A percentile compares a stretch with the other conserved stretches of the same genome.
phyloP scores from a whole-genome alignment of 768 basidiomycete species.

The Lactarius hengduanensis region DNA sequence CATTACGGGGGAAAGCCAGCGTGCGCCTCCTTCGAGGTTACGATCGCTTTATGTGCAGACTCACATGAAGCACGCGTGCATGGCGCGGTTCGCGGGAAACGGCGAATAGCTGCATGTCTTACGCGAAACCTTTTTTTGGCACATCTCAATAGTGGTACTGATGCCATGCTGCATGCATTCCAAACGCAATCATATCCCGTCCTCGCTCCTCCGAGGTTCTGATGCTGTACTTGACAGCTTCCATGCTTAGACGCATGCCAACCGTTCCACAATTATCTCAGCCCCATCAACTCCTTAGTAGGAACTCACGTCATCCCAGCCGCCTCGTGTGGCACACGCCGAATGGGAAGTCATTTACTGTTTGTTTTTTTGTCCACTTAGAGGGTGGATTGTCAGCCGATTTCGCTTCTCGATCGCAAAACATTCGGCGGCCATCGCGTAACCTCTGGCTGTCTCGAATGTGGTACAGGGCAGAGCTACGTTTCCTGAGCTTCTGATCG shows the following conservation, averaged over 20 bases:
- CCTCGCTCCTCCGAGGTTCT: constrained; percentile 11
- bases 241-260: constrained; percentile 13
- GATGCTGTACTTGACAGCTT: constrained; percentile 12
- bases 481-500: constrained; percentile 19
- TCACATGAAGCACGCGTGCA: constrained; percentile 20
- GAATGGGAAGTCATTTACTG: constrained; percentile 14
- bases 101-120: constrained; percentile 21
- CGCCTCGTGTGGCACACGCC: constrained; percentile 30
- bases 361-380: constrained; percentile 11
- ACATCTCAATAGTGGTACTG: constrained; percentile 3
- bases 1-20: constrained; percentile 23
- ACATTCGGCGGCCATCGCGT: constrained; percentile 10
- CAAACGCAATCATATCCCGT: constrained; percentile 20
- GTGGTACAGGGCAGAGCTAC: constrained; percentile 23
- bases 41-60: constrained; percentile 25
- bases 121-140: constrained; percentile 18
- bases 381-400: constrained; percentile 9
- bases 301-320: constrained; percentile 17
- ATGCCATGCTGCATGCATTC: constrained; percentile 19
- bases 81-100: constrained; percentile 18
- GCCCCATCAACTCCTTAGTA: constrained; percentile 16
- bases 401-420: constrained; percentile 21
- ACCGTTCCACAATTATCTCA: constrained; percentile 19
- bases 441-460: constrained; percentile 6
- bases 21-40: constrained; percentile 24